Base-by-base conservation (phyloP, 2,329 filamentous ascomycete species). In the Dactylonectria estremocensis region DNA sequence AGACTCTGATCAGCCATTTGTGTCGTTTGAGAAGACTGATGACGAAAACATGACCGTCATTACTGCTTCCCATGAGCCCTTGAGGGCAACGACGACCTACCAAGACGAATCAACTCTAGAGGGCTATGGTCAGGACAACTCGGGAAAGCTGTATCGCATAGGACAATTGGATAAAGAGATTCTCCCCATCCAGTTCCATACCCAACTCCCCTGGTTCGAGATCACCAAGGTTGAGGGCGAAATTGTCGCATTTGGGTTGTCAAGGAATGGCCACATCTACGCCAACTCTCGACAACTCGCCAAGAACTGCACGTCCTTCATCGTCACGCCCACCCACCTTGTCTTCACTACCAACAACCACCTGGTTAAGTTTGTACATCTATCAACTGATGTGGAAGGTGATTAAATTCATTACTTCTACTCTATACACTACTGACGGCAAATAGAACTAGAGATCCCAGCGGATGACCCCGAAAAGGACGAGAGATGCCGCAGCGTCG, bases 301-400 rank as follows among this genome's bases (percentile, higher is more conserved):
- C 14, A 94, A 93, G 79, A 97, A 96, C 74, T 97, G 95, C 80
- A 98, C 95, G 0, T 99, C 96, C 0, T 98, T 97, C 74, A 79
- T 95, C 6, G 83, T 95, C 28, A 97, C 95, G 0, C 86, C 91
- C 0, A 89, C 90, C 20, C 95, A 98, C 83, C 85, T 99, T 14
- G 90, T 98, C 65, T 95, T 95, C 77, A 99, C 96, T 1, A 99
- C 96, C 0, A 95, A 92, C 67, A 95, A 95, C 71, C 95, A 98
- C 79, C 86, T 98, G 3, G 86, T 99, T 69, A 99, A 99, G 80
- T 98, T 98, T 80, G 91, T 98, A 14, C 95, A 99, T 79, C 83
- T 98, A 55, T 69, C 74, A 20, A 87, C 89, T 3, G 82, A 85
- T 66, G 84, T 88, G 16, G 86, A 94, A 72, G 89, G 92, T 93